Evolutionary conservation across 768 basidiomycete species (phyloP).

Genomic region (Cystobasidium onofrii): DNA sequence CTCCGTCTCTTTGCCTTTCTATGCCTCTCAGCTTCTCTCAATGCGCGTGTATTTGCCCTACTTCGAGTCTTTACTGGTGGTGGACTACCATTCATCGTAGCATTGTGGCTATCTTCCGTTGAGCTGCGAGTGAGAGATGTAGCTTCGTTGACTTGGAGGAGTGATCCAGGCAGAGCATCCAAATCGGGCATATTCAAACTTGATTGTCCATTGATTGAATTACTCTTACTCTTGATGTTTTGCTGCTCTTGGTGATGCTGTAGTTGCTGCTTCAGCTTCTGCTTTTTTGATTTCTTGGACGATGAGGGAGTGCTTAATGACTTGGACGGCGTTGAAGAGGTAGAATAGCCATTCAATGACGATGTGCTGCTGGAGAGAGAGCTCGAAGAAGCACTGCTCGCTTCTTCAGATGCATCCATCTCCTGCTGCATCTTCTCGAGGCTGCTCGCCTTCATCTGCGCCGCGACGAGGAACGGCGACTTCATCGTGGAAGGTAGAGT

Average conservation of each 20-base stretch:
- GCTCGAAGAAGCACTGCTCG: background rate
- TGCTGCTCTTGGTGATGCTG: background rate
- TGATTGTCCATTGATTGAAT: background rate
- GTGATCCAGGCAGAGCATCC: conserved; percentile 17
- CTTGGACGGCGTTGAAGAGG: background rate
- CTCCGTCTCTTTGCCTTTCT: background rate
- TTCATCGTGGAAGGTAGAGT: background rate
- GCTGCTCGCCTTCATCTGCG: conserved; percentile 3
- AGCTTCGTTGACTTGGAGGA: background rate
- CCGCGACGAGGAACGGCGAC: conserved; percentile 9
- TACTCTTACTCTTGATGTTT: background rate
- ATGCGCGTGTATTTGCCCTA: background rate
- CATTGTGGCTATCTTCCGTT: no score
- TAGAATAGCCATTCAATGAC: background rate
- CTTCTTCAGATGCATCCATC: background rate
- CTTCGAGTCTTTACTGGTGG: no score
- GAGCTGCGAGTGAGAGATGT: no score
- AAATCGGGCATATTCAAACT: background rate
- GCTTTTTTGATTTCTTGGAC: background rate
- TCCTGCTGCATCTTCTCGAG: background rate
- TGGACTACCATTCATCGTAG: no score
- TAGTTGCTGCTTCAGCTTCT: background rate
- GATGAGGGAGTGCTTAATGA: background rate
- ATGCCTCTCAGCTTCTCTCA: background rate
- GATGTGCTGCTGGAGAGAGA: background rate